phyloP scores from a whole-genome alignment of 345 rosid species.

The Populus euphratica region DNA sequence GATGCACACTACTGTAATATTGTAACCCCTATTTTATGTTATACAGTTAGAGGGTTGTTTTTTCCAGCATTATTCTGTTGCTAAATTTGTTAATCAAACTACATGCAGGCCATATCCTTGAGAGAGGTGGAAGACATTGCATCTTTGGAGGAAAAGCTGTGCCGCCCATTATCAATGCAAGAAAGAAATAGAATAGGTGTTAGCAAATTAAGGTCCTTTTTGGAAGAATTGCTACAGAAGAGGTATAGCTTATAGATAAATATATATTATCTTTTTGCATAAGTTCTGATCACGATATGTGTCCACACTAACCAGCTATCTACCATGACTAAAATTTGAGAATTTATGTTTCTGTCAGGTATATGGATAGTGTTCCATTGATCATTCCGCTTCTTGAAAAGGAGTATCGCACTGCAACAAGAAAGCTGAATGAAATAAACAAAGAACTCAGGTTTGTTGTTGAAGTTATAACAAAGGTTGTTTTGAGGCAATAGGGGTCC shows the following conservation, averaged over 20 bases:
- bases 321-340: conserved; percentile 15
- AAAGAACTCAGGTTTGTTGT: conserved; percentile 78
- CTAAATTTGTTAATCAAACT: not conserved
- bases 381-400: conserved; percentile 89
- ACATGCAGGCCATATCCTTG: conserved; percentile 54
- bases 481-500: not conserved
- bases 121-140: conserved; percentile 71
- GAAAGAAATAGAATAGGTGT: conserved; percentile 83
- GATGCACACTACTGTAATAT: no score
- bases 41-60: no score
- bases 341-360: conserved; percentile 45
- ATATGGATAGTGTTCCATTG: conserved; percentile 81
- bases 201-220: conserved; percentile 77
- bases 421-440: conserved; percentile 66
- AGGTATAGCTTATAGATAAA: conserved; percentile 35
- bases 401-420: conserved; percentile 60
- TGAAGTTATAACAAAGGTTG: conserved; percentile 6
- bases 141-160: conserved; percentile 75
- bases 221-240: conserved; percentile 83
- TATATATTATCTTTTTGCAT: not conserved
- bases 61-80: not conserved
- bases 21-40: no score
- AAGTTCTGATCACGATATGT: conserved; percentile 5
- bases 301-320: not conserved
- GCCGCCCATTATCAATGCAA: conserved; percentile 66